Base-by-base conservation (phyloP, 2,329 filamentous ascomycete genomes). In the Geosmithia putterillii region DNA sequence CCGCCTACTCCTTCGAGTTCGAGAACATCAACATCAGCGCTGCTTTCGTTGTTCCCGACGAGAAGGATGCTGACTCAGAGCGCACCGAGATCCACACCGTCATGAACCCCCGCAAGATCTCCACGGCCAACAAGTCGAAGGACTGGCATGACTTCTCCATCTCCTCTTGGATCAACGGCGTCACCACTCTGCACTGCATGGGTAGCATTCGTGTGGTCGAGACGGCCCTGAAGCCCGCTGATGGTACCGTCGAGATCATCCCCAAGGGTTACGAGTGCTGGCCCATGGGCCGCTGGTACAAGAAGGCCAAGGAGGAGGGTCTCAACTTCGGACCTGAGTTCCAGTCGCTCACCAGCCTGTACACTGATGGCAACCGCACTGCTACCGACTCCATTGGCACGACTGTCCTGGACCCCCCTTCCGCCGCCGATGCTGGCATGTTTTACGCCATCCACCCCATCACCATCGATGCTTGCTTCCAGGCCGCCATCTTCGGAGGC, bases 391-490 rank as follows among this genome's bases (percentile, higher is more conserved):
- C 41, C 22, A 35, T 45, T 14, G 19, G 40, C 14, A 45, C 40
- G 17, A 22, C 40, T 14, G 28, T 18, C n/a, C 17, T 23, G 20
- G 38, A 40, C n/a, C 38, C 38, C 7, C n/a, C 21, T 5, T 22
- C 20, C 3, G 38, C 21, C 7, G 20, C n/a, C 15, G 7, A 7
- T 20, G 14, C 38, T 6, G 19, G 34, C 38, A 10, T n/a, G 38
- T 42, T 44, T 17, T 49, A 47, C 34, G 21, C 44, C n/a, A 9
- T 46, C 3, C 45, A 47, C 36, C 47, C 44, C 19, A 41, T 47
- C 21, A 44, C 40, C 3, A 36, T 46, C 14, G 47, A 47, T 20
- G 45, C 45, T n/a, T 42, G 42, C n/a, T 34, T 47, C 40, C 45
- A 49, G 25, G 40, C 45, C 9, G 43, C 40, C 35, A 44, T 47